Evolutionary conservation across 2,329 filamentous ascomycete species (phyloP), one percentile per base, ranked within the genome.

Genomic region (Geosmithia putterillii): DNA sequence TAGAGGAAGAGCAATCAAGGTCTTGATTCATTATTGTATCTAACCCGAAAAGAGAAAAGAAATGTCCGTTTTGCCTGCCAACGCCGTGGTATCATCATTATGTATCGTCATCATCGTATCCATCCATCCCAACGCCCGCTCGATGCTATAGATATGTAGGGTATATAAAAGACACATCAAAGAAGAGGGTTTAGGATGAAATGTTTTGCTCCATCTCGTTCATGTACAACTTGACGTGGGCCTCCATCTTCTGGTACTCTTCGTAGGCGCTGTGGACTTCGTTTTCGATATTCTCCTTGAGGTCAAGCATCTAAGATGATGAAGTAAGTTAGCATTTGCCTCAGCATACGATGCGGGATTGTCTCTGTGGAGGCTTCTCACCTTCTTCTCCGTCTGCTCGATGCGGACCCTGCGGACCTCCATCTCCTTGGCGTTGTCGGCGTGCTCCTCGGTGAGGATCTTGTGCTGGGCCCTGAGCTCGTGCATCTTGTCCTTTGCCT

Each of bases 351-450:
- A 14, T 9, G 2, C 15, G 8, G 22, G 7, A 36, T 12, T 25
- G 7, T 32, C 28, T 32, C 28, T 32, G 6, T 32, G 6, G 15
- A n/a, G 18, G 1, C 21, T 17, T 45, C 51, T 43, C 69, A 88
- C 88, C 85, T 96, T 96, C 69, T 96, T 96, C 74, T 96, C 90
- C 8, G 87, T 95, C 68, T 95, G 88, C 65, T 98, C 92, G 50
- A 98, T 96, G 47, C 89, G 73, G n/a, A 95, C 86, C 52, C 86
- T 79, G 54, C 89, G 74, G 57, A 84, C 80, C 69, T 98, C 92
- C 67, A 96, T 94, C 57, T 96, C 90, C 45, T 86, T 82, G 28
- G 83, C 82, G 65, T 94, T 94, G 44, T 92, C 86, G 1, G 76
- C 76, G 48, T 89, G 74, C 69, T 98, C 90, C 56, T 90, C 84